phyloP scores from a whole-genome alignment of 495 filamentous ascomycete species.

The Collariella sp. region DNA sequence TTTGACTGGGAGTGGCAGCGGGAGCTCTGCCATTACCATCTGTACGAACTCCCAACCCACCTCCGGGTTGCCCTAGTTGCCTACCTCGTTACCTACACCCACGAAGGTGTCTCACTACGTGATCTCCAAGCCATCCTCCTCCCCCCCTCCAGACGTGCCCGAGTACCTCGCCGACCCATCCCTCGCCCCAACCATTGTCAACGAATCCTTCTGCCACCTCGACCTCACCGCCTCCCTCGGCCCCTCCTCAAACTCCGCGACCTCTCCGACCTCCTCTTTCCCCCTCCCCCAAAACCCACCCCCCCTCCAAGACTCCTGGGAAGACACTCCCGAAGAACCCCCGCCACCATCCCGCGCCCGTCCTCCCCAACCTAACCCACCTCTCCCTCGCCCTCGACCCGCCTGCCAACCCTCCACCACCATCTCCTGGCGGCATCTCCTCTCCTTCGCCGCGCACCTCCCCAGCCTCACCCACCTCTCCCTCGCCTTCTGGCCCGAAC shows the following conservation, averaged over 20 bases:
- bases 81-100: slow-evolving; percentile 49
- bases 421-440: slow-evolving; percentile 60
- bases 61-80: slow-evolving; percentile 54
- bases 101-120: slow-evolving; percentile 36
- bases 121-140: slow-evolving; percentile 35
- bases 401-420: background rate
- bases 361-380: slow-evolving; percentile 45
- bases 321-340: slow-evolving; percentile 24
- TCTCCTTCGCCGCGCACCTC: slow-evolving; percentile 52
- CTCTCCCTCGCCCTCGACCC: slow-evolving; percentile 47
- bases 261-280: slow-evolving; percentile 46
- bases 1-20: slow-evolving; percentile 61
- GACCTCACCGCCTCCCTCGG: slow-evolving; percentile 59
- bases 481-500: slow-evolving; percentile 72
- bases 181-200: slow-evolving; percentile 27
- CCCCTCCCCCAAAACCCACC: slow-evolving; percentile 5
- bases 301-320: slow-evolving; percentile 30
- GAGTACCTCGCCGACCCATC: slow-evolving; percentile 25
- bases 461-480: slow-evolving; percentile 66
- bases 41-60: slow-evolving; percentile 53
- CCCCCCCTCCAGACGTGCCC: slow-evolving; percentile 25
- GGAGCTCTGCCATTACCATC: slow-evolving; percentile 56
- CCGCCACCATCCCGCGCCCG: slow-evolving; percentile 23
- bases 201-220: slow-evolving; percentile 48
- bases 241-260: slow-evolving; percentile 47